phyloP scores from a whole-genome alignment of 495 filamentous ascomycete genomes.

The Apodospora peruviana region DNA sequence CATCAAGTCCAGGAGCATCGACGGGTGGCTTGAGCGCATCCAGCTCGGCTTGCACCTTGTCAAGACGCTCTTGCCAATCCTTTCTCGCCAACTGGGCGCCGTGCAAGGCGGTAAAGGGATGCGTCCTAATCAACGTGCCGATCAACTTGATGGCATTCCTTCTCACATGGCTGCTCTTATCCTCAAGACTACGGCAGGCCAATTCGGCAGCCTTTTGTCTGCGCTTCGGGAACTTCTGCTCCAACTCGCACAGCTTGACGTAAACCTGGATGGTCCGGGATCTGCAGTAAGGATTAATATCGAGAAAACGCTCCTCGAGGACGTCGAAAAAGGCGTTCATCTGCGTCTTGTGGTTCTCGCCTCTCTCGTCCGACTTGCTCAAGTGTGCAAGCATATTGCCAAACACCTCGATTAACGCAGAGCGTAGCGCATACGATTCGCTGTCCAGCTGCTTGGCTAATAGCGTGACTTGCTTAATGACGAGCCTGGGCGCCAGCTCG shows the following conservation, averaged over 20 bases:
- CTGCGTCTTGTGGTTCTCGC: slow-evolving; percentile 86
- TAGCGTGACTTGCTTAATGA: slow-evolving; percentile 95
- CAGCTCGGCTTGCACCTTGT: slow-evolving; percentile 75
- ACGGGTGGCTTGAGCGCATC: slow-evolving; percentile 73
- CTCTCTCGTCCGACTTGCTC: slow-evolving; percentile 82
- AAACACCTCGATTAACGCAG: slow-evolving; percentile 93
- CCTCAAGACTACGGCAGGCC: slow-evolving; percentile 81
- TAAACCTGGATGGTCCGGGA: slow-evolving; percentile 91
- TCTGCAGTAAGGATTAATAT: slow-evolving; percentile 95
- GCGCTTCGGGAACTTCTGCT: slow-evolving; percentile 90
- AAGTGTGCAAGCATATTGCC: slow-evolving; percentile 93
- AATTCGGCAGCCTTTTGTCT: slow-evolving; percentile 80
- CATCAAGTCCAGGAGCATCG: slow-evolving; percentile 67
- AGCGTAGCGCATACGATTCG: slow-evolving; percentile 94
- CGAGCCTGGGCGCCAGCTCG: slow-evolving; percentile 83
- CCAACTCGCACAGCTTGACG: slow-evolving; percentile 82
- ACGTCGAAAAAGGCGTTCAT: slow-evolving; percentile 97
- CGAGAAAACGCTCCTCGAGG: slow-evolving; percentile 90
- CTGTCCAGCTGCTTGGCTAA: slow-evolving; percentile 91
- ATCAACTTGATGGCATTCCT: slow-evolving; percentile 93
- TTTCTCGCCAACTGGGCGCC: slow-evolving; percentile 77
- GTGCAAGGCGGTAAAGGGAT: slow-evolving; percentile 89
- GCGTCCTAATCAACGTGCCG: slow-evolving; percentile 78
- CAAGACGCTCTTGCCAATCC: slow-evolving; percentile 77
- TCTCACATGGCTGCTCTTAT: slow-evolving; percentile 96